phyloP scores from a whole-genome alignment of 768 basidiomycete species.

The Tulasnella calospora region DNA sequence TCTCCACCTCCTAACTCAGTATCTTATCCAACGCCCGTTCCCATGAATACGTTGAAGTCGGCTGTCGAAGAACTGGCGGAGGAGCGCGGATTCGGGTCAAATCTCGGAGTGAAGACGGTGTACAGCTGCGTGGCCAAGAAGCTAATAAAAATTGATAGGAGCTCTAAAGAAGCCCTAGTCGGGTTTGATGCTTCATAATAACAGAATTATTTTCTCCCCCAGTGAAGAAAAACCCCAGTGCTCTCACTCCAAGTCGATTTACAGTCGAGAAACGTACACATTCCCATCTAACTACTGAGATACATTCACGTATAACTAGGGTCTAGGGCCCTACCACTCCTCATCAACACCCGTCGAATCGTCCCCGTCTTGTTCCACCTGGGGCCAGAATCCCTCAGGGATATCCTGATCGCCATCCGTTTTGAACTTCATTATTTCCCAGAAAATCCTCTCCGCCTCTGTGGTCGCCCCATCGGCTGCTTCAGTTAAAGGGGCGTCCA shows the following conservation, averaged over 20 bases:
- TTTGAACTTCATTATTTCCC: slow-evolving; percentile 39
- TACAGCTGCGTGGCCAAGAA: slow-evolving; percentile 26
- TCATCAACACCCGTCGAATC: not conserved
- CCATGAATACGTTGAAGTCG: slow-evolving; percentile 15
- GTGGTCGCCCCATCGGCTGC: slow-evolving; percentile 52
- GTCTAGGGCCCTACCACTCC: not conserved
- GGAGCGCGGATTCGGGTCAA: slow-evolving; percentile 10
- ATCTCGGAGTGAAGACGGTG: slow-evolving; percentile 14
- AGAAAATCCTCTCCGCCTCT: slow-evolving; percentile 56
- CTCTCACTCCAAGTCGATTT: too few relatives aligned
- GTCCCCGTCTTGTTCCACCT: not conserved
- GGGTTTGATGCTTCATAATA: slow-evolving; percentile 13
- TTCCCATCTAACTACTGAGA: too few relatives aligned
- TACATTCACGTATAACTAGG: too few relatives aligned
- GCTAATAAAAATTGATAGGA: slow-evolving; percentile 25
- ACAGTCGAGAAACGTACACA: too few relatives aligned
- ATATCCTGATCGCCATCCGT: not conserved
- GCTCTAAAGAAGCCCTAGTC: slow-evolving; percentile 15
- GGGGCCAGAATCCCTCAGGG: not conserved
- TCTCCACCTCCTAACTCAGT: slow-evolving; percentile 10
- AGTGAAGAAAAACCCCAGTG: not conserved
- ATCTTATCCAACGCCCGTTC: slow-evolving; percentile 5
- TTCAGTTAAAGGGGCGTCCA: slow-evolving; percentile 45
- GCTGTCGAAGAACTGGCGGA: slow-evolving; percentile 20
- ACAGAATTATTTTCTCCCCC: not conserved